These are phyloP conservation scores for Nigrograna mackinnonii DNA, from an alignment of 2,329 filamentous ascomycete genomes.

Conservation along the genomic window DNA sequence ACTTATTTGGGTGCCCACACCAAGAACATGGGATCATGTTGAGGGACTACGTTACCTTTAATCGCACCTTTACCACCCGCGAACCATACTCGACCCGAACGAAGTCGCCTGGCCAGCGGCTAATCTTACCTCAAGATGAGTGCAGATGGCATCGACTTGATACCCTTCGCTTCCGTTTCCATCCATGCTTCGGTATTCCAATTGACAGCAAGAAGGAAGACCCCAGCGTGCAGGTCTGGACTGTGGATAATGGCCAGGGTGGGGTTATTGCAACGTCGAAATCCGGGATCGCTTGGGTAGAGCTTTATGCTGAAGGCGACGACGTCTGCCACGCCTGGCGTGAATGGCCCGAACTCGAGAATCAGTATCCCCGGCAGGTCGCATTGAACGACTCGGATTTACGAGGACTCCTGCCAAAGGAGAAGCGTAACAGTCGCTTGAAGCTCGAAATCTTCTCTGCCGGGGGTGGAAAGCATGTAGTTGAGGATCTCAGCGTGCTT, in stretches of 20 bases:
- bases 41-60: constrained; percentile 81
- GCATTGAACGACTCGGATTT: constrained; percentile 75
- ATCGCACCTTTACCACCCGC: constrained; percentile 77
- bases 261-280: constrained; percentile 79
- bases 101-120: constrained; percentile 74
- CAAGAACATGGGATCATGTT: constrained; percentile 93
- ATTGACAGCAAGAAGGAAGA: constrained; percentile 70
- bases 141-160: constrained; percentile 92
- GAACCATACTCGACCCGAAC: constrained; percentile 89
- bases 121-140: constrained; percentile 78
- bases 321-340: constrained; percentile 79
- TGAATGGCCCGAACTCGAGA: constrained; percentile 71
- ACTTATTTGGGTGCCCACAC: constrained; percentile 86
- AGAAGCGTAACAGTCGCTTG: constrained; percentile 71
- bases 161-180: constrained; percentile 82
- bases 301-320: constrained; percentile 80
- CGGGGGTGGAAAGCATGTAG: constrained; percentile 71
- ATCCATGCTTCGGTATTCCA: constrained; percentile 86
- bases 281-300: constrained; percentile 82
- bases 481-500: constrained; percentile 76
- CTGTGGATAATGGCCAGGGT: constrained; percentile 75
- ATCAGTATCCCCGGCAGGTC: constrained; percentile 69
- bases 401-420: constrained; percentile 70
- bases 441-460: constrained; percentile 76
- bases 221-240: constrained; percentile 82